Evolutionary conservation across 202 grass and related monocot species (phyloP).

Genomic region (Eragrostis tef): DNA sequence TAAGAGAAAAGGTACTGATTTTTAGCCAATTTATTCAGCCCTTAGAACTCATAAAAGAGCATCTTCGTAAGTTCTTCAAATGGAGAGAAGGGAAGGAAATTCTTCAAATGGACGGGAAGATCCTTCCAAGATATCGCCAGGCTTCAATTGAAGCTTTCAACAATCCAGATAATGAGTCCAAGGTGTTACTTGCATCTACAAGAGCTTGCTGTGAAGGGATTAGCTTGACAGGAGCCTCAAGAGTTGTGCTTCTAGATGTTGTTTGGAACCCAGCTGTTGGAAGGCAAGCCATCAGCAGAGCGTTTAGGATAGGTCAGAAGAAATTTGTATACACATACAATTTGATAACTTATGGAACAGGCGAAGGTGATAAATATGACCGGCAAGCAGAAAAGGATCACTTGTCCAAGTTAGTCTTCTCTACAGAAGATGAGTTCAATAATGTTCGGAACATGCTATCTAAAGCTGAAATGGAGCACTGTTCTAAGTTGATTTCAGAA

Average conservation of each 20-base stretch:
- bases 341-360: conserved; percentile 85
- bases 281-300: conserved; percentile 85
- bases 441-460: conserved; percentile 80
- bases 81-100: conserved; percentile 91
- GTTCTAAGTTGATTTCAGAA: conserved; percentile 65
- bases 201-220: conserved; percentile 97
- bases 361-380: conserved; percentile 89
- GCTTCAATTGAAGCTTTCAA: conserved; percentile 87
- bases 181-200: conserved; percentile 88
- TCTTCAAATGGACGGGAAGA: conserved; percentile 83
- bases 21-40: conserved; percentile 96
- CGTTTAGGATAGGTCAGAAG: conserved; percentile 80
- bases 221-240: conserved; percentile 88
- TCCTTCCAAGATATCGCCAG: conserved; percentile 67
- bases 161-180: conserved; percentile 70
- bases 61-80: conserved; percentile 66
- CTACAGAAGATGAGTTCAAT: conserved; percentile 78
- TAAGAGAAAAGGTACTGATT: conserved; percentile 86
- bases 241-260: conserved; percentile 94
- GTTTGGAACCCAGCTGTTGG: conserved; percentile 92
- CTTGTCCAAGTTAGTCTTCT: conserved; percentile 83
- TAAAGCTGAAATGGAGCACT: conserved; percentile 70
- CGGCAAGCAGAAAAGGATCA: conserved; percentile 88
- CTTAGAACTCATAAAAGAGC: conserved; percentile 71
- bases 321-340: conserved; percentile 96